Base-by-base conservation (phyloP, 208 protist genomes). In the Wallacemonas sp. region DNA sequence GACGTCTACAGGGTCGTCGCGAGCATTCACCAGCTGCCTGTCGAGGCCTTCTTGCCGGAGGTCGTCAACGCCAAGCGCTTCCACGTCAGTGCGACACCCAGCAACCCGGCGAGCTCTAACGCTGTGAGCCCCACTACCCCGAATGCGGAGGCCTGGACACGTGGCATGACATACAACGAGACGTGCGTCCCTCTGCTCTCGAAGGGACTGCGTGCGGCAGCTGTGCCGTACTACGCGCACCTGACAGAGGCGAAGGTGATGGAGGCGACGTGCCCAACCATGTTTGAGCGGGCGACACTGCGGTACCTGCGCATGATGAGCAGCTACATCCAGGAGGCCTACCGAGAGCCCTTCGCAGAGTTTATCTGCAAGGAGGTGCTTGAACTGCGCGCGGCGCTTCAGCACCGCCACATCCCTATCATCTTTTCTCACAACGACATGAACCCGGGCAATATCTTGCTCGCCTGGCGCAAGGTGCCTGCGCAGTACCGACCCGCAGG, bases 371-470 rank as follows among this genome's bases (percentile, higher is more conserved):
- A 46, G 14, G 84, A 91, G 62, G 60, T 94, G 14, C 73, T 80
- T 70, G 56, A 63, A 53, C 63, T 91, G 71, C 88, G 78, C 28
- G 49, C 66, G 31, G 61, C 72, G 58, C 58, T 91, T 21, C 72
- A 65, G 70, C 26, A 30, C 36, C 64, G 62, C 15, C 38, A 71
- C 12, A 69, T 91, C 12, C 88, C 88, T 21, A 70, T 91, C 27
- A 80, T 90, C 21, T 83, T 94, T 30, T 94, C 88, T 45, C 88
- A 94, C 74, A 91, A 94, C 66, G 88, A 94, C 65, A 62, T 94
- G 51, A 91, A 90, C 69, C 88, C 88, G 15, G 84, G 84, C 31
- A 94, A 94, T 70, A 87, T 94, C 39, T 78, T 94, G 24, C 71
- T 91, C 8, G 62, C 87, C 30, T 80, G 80, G 76, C 77, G 75